phyloP scores from a whole-genome alignment of 495 filamentous ascomycete genomes.

The Polyplosphaeria fusca region DNA sequence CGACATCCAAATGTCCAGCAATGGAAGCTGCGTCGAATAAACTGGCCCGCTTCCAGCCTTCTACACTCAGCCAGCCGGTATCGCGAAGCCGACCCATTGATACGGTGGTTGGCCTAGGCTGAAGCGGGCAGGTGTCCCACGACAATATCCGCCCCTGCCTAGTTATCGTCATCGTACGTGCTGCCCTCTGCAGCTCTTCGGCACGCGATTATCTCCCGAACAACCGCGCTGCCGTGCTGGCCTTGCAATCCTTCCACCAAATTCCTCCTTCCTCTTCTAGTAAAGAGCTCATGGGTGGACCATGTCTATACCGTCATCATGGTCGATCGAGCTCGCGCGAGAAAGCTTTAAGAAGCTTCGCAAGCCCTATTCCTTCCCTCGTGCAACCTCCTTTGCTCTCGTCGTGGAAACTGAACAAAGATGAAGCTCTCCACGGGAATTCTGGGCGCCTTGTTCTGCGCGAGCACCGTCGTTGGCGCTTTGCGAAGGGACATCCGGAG shows the following conservation, averaged over 20 bases:
- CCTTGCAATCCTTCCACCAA: neutral
- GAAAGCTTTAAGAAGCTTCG: neutral
- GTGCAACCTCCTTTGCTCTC: neutral
- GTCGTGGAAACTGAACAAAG: conserved; percentile 4
- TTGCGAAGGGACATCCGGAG: conserved; percentile 16
- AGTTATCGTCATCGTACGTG: neutral
- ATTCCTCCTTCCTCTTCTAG: conserved; percentile 21
- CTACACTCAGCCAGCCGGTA: no score
- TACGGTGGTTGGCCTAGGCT: no score
- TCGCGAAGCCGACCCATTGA: no score
- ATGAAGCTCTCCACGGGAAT: conserved; percentile 23
- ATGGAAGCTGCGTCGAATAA: no score
- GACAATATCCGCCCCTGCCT: neutral
- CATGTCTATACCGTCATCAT: conserved; percentile 20
- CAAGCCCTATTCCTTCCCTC: conserved; percentile 3
- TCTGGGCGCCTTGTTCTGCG: conserved; percentile 21
- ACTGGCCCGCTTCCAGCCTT: no score
- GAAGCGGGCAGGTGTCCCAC: neutral
- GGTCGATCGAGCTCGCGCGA: no score
- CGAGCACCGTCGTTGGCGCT: conserved; percentile 20
- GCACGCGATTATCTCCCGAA: neutral
- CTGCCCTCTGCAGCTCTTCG: neutral
- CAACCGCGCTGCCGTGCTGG: neutral
- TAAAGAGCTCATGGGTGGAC: conserved; percentile 13
- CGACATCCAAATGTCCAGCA: no score